Conservation (phyloP, 768 basidiomycete species). For the Lactarius akahatsu region DNA sequence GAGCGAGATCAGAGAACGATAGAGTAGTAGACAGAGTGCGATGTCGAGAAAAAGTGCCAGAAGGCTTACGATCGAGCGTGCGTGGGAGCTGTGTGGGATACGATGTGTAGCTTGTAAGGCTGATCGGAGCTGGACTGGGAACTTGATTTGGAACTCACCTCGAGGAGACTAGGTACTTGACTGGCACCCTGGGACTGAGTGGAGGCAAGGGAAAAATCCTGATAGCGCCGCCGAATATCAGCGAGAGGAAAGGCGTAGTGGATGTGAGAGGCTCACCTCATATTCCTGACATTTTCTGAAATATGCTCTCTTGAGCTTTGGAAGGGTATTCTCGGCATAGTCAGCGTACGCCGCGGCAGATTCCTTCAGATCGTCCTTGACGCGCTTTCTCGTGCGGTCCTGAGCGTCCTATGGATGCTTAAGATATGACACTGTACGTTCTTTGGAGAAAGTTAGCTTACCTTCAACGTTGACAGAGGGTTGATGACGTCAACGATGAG, state of each 20-base stretch:
- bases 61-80: slow-evolving; percentile 71
- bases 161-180: slow-evolving; percentile 35
- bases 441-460: slow-evolving; percentile 31
- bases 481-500: slow-evolving; percentile 71
- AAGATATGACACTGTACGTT: not conserved
- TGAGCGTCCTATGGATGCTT: slow-evolving; percentile 66
- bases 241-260: not conserved
- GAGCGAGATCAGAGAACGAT: slow-evolving; percentile 83
- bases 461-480: slow-evolving; percentile 67
- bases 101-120: slow-evolving; percentile 53
- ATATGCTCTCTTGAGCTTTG: slow-evolving; percentile 77
- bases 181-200: slow-evolving; percentile 37
- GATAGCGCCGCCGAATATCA: slow-evolving; percentile 1
- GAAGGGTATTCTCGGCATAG: slow-evolving; percentile 75
- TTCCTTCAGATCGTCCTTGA: slow-evolving; percentile 87
- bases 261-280: slow-evolving; percentile 51
- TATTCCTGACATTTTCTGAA: slow-evolving; percentile 83
- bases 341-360: slow-evolving; percentile 74
- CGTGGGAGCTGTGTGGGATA: slow-evolving; percentile 70
- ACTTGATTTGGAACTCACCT: slow-evolving; percentile 37
- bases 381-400: slow-evolving; percentile 82
- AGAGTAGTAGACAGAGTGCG: slow-evolving; percentile 79
- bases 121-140: slow-evolving; percentile 47
- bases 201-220: slow-evolving; percentile 67
- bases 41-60: slow-evolving; percentile 53